Percentiles rank a stretch among this genome's conserved stretches.
phyloP scores from a whole-genome alignment of 2,329 filamentous ascomycete species.

The Penicillium crustosum region DNA sequence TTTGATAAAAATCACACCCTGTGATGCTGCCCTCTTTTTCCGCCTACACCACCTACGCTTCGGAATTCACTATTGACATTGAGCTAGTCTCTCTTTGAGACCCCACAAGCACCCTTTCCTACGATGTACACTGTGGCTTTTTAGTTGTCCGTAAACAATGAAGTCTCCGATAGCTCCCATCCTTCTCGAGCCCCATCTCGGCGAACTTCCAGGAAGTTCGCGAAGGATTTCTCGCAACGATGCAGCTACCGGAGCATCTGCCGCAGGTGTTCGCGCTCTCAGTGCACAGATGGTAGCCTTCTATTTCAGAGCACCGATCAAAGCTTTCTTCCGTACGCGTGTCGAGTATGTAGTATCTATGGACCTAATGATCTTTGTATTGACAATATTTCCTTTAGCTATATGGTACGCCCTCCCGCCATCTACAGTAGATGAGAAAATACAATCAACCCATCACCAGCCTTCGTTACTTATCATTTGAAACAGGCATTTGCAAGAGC shows the following conservation, averaged over 20 bases:
- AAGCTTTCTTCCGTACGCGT: constrained; percentile 86
- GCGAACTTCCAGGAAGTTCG: constrained; percentile 22
- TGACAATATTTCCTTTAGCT: constrained; percentile 40
- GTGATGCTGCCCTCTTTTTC: background rate
- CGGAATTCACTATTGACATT: background rate
- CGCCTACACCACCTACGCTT: background rate
- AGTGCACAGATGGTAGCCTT: constrained; percentile 83
- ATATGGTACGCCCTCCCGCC: constrained; percentile 47
- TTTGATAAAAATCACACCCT: background rate
- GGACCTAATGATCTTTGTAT: background rate
- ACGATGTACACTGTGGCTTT: constrained; percentile 2
- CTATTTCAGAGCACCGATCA: constrained; percentile 87
- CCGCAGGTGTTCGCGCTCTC: constrained; percentile 78
- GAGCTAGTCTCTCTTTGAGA: background rate
- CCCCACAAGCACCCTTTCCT: background rate
- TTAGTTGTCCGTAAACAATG: background rate
- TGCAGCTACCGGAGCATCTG: constrained; percentile 73
- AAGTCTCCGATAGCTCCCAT: constrained; percentile 18
- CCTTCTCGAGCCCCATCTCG: constrained; percentile 18
- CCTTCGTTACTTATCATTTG: constrained; percentile 4
- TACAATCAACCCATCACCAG: constrained; percentile 12
- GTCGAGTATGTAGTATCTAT: constrained; percentile 67
- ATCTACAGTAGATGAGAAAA: background rate
- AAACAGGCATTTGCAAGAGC: constrained; percentile 61
- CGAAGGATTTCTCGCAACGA: constrained; percentile 54